Base-by-base conservation (phyloP, 257 asterid genomes). In the Solanum verrucosum region DNA sequence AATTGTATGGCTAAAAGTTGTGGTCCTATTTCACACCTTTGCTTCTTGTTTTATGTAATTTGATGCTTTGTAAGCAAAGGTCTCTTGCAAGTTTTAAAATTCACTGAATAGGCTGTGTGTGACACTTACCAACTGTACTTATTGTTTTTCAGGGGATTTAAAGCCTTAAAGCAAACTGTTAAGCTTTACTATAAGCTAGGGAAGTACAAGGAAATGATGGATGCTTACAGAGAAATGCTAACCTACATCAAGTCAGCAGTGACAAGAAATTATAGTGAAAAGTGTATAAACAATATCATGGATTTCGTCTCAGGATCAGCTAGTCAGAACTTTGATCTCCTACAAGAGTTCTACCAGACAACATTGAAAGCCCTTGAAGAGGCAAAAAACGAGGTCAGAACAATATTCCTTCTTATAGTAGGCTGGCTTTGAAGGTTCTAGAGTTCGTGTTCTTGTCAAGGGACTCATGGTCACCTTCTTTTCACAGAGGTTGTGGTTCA, bases 251-350 rank as follows among this genome's bases (percentile, higher is more conserved):
- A 94, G 88, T 95, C 99, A 49, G 99, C 99, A 40, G 99, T 97
- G 87, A 97, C 99, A 79, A 94, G 99, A 90, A 97, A 97, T 91
- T 96, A 97, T 92, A 97, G 99, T 86, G 99, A 97, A 89, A 96
- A 96, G 93, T 95, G 99, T 87, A 96, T 97, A 85, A 97, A 97
- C 90, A 96, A 92, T 90, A 96, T 97, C 90, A 97, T 97, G 99
- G 99, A 97, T 94, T 97, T 94, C 89, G 96, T 95, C 85, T 96
- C 99, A 82, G 98, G 98, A 87, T 96, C 99, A 84, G 99, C 99
- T 44, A 81, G 99, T 86, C 99, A 96, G 93, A 97, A 97, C 93
- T 95, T 97, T 88, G 71, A 93, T 87, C 94, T 97, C 46, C 92
- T 97, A 88, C 97, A 95, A 89, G 98, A 97, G 91, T 97, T 97